Base-by-base conservation (phyloP, 371 early-diverging fungal species). In the Capillidium rhysosporum region DNA sequence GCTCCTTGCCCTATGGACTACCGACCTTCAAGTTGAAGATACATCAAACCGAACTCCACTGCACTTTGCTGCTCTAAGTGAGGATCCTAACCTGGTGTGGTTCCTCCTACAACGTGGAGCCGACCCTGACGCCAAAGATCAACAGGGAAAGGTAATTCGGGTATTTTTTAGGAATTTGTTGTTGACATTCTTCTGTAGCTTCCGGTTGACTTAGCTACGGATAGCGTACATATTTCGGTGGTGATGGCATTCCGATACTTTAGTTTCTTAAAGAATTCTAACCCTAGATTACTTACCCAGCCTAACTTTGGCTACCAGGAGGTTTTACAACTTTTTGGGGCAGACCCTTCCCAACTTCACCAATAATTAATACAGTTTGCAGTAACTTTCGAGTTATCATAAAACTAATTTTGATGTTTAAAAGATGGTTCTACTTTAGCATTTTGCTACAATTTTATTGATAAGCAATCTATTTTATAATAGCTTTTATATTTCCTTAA, bases 41-140 rank as follows among this genome's bases (percentile, higher is more conserved):
- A 66, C 53, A 0, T 59, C 65, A 2, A 86, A 86, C n/a, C 72
- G 80, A 69, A 74, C 86, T 18, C 71, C 80, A 16, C 59, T 92
- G 45, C 91, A 90, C 59, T 30, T 51, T 28, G 41, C 40, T 29
- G 40, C 44, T 18, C 24, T 24, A 25, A 40, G 23, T n/a, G 16
- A 30, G 12, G 30, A 44, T 45, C 52, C 52, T 20, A 14, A 40
- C n/a, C 34, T 55, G 2, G 29, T 55, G 5, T 45, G 46, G 55
- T 45, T 46, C 12, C 30, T 55, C 12, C 47, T 55, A 3, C 21
- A 46, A 25, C n/a, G 24, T 12, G 47, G 47, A 18, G 46, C 46
- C n/a, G 47, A 55, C 21, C 44, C 28, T 12, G 26, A 45, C 8
- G 30, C 30, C 18, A n/a, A 25, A 26, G 47, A 55, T 46, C 10